phyloP scores from a whole-genome alignment of 257 asterid genomes.

The Ballota nigra region DNA sequence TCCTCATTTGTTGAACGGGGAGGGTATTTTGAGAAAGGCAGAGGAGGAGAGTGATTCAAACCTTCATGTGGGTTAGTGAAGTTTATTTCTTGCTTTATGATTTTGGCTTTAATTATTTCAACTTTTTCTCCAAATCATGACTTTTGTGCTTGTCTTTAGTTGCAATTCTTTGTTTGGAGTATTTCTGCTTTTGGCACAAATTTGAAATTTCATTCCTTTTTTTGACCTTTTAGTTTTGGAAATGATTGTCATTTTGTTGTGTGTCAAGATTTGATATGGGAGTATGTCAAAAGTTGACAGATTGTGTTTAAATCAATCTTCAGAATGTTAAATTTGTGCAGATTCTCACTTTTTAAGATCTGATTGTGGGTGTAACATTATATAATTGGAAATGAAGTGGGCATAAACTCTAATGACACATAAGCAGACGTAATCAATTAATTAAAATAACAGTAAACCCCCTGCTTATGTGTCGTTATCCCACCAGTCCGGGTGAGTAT shows the following conservation, averaged over 20 bases:
- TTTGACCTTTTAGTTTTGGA: neutral
- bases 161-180: neutral
- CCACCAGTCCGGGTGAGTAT: too few species aligned
- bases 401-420: too few species aligned
- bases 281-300: slow-evolving; percentile 1
- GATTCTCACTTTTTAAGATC: neutral
- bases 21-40: slow-evolving; percentile 9
- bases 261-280: neutral
- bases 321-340: neutral
- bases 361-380: slow-evolving; percentile 6
- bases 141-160: neutral
- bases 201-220: neutral
- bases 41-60: slow-evolving; percentile 18
- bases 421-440: too few species aligned
- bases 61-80: slow-evolving; percentile 23
- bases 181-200: neutral
- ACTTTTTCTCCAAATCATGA: neutral
- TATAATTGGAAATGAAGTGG: too few species aligned
- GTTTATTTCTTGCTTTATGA: neutral
- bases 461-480: too few species aligned
- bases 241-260: neutral
- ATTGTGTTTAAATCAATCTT: neutral
- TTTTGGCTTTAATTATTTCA: slow-evolving; percentile 20
- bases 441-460: too few species aligned
- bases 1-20: slow-evolving; percentile 20